phyloP scores from a whole-genome alignment of 2,329 filamentous ascomycete genomes.

The Fusarium sp. region DNA sequence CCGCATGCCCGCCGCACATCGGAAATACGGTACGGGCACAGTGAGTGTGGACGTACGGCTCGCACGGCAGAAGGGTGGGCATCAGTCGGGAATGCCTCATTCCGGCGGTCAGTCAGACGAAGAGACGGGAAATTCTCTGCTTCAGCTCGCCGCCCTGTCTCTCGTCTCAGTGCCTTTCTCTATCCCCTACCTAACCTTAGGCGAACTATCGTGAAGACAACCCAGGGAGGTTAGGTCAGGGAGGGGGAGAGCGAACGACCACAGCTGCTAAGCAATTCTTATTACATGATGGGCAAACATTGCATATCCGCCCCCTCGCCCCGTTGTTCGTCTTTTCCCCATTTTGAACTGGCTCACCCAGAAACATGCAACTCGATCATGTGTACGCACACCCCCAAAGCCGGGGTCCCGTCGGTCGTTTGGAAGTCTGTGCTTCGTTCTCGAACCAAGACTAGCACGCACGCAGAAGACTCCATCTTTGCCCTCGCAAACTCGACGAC shows the following conservation, averaged over 20 bases:
- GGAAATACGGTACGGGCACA: not conserved
- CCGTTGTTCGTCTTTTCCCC: conserved; percentile 18
- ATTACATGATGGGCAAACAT: conserved; percentile 31
- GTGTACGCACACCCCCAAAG: conserved; percentile 3
- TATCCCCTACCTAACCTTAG: not conserved
- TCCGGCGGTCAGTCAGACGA: conserved; percentile 28
- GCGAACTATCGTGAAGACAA: conserved; percentile 19
- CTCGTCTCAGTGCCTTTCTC: conserved; percentile 6
- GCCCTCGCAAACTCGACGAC: conserved; percentile 14
- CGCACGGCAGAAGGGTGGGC: not conserved
- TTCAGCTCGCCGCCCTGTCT: conserved; percentile 8
- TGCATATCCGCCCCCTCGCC: not conserved
- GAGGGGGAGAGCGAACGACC: not conserved
- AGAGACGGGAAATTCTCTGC: conserved; percentile 12
- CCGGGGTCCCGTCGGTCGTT: conserved; percentile 29
- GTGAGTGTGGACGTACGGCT: not conserved
- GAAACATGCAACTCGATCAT: conserved; percentile 18
- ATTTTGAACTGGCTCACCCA: conserved; percentile 32
- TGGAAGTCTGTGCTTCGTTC: conserved; percentile 30
- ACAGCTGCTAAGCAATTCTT: conserved; percentile 29
- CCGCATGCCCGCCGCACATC: not conserved
- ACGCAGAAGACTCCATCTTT: conserved; percentile 11
- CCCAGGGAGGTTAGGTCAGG: conserved; percentile 5
- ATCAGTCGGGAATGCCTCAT: conserved; percentile 1
- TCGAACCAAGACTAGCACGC: conserved; percentile 32